Conservation (phyloP, 2,329 filamentous ascomycete genomes). For the Epichloe hybrida region DNA sequence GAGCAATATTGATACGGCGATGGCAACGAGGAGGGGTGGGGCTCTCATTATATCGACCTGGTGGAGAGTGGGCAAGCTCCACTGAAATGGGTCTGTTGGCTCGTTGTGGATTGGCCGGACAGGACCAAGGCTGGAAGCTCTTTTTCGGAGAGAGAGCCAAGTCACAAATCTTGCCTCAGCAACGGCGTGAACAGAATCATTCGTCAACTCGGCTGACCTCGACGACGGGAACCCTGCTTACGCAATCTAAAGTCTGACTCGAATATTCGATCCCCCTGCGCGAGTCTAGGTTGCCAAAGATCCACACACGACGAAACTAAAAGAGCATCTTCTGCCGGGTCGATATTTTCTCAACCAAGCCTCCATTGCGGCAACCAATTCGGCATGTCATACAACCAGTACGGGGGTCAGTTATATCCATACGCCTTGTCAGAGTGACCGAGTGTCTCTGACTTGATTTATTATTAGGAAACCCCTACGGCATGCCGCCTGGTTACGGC, state of each 20-base stretch:
- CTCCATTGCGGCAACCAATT: neutral
- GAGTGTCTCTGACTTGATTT: neutral
- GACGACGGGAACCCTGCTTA: neutral
- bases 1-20: constrained; percentile 18
- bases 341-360: neutral
- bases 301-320: neutral
- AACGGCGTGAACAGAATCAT: neutral
- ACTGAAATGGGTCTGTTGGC: neutral
- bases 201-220: neutral
- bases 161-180: neutral
- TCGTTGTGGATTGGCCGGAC: neutral
- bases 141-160: neutral
- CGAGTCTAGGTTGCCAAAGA: neutral
- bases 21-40: neutral
- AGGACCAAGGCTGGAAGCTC: neutral
- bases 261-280: neutral
- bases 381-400: constrained; percentile 47
- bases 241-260: neutral
- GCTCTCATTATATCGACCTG: too few species aligned
- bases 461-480: constrained; percentile 44
- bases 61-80: neutral
- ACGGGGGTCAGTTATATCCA: constrained; percentile 31
- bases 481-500: constrained; percentile 59
- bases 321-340: neutral
- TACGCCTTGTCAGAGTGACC: neutral